Evolutionary conservation across 2,329 filamentous ascomycete species (phyloP), one percentile per base, ranked within the genome.

Genomic region (Penicillium frequentans): DNA sequence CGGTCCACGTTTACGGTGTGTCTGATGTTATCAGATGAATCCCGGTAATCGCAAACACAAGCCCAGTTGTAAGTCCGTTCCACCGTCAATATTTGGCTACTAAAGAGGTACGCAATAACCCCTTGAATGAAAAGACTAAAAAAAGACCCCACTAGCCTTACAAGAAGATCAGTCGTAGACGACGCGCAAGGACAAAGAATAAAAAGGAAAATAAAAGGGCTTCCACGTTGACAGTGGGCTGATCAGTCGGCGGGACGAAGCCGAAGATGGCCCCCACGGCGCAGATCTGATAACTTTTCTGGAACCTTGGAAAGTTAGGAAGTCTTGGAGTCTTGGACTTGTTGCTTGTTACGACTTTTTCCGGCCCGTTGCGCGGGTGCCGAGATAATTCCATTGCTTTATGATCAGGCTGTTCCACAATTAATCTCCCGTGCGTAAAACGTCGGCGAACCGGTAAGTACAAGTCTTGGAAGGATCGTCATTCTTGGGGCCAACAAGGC

Each of bases 371-470:
- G 29, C 29, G 29, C 48, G 19, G 33, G n/a, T 50, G 21, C 33
- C 31, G 23, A 27, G 21, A 39, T n/a, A 27, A 39, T 49, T 42
- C 9, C 33, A 39, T 26, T 27, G 33, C 21, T 35, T 37, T 23
- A 16, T 24, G 48, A 52, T 55, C 51, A 44, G 43, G 23, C 26
- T 8, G 33, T 43, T 50, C 48, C 48, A 50, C 48, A 50, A n/a
- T 50, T 42, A 10, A 50, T 50, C 48, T 50, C 31, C 35, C 35
- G 35, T 39, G 5, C 33, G 23, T 33, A 23, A 37, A 19, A 39
- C n/a, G 37, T 24, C 37, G 49, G 11, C 24, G 24, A 43, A 31
- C 21, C 37, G 11, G 37, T n/a, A 42, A 21, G 37, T 14, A 14
- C 31, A 29, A 42, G 48, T 29, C 9, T 19, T 31, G 19, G 23